phyloP scores from a whole-genome alignment of 2,329 filamentous ascomycete genomes.

The Cladosporium sp. region DNA sequence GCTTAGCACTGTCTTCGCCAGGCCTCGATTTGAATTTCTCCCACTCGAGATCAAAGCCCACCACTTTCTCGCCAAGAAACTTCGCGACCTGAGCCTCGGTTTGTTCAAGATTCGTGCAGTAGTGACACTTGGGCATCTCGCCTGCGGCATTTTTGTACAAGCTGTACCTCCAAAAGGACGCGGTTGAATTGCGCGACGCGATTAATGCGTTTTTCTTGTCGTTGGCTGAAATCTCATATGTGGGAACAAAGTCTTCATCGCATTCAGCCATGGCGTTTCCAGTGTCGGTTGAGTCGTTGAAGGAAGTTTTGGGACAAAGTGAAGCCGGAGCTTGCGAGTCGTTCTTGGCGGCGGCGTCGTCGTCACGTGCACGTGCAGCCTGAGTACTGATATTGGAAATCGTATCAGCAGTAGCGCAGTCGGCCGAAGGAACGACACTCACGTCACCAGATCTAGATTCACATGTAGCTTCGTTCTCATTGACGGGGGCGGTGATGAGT shows the following conservation, averaged over 20 bases:
- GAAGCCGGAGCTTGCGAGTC: slow-evolving; percentile 1
- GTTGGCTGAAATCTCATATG: slow-evolving; percentile 31
- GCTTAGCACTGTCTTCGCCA: slow-evolving; percentile 50
- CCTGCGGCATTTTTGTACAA: slow-evolving; percentile 62
- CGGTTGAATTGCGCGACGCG: slow-evolving; percentile 30
- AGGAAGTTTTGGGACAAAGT: slow-evolving; percentile 1
- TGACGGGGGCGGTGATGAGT: not conserved
- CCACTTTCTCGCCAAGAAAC: slow-evolving; percentile 67
- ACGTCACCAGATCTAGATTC: not conserved
- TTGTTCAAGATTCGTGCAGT: slow-evolving; percentile 67
- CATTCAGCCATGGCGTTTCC: not conserved
- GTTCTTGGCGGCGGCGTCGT: slow-evolving; percentile 12
- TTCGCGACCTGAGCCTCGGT: slow-evolving; percentile 66
- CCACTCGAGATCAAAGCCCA: slow-evolving; percentile 96
- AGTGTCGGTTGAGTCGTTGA: not conserved
- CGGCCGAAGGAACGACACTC: not conserved
- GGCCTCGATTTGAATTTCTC: slow-evolving; percentile 49
- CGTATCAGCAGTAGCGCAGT: not conserved
- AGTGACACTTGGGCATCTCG: slow-evolving; percentile 68
- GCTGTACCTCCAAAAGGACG: slow-evolving; percentile 62
- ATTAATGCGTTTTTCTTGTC: slow-evolving; percentile 31
- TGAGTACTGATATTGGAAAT: not conserved
- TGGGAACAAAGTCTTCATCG: slow-evolving; percentile 22
- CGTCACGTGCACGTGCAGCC: slow-evolving; percentile 7
- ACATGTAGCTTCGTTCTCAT: not conserved